These are phyloP conservation scores for Paraconiothyrium sp. DNA, from an alignment of 2,329 filamentous ascomycete genomes.

Conservation along the genomic window DNA sequence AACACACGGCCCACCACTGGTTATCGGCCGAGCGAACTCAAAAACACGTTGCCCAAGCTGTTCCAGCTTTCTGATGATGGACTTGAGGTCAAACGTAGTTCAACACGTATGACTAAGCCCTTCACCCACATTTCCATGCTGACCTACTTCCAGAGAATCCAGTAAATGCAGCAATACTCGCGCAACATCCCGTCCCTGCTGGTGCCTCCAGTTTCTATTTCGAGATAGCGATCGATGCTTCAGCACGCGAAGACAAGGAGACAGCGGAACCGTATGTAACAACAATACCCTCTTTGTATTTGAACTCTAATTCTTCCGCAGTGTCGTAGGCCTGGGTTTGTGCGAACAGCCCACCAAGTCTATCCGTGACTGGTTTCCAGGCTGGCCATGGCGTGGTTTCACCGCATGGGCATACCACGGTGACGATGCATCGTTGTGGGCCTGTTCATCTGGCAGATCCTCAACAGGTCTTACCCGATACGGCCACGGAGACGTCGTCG, in stretches of 20 bases:
- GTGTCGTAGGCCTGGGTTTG: neutral
- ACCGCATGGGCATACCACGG: conserved; percentile 3
- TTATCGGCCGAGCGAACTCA: neutral
- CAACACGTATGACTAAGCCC: neutral
- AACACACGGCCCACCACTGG: neutral
- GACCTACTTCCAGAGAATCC: neutral
- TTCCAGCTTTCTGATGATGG: conserved; percentile 1
- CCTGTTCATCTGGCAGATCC: neutral
- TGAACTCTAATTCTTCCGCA: neutral
- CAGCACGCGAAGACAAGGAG: neutral
- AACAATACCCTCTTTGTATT: neutral
- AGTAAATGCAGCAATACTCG: neutral
- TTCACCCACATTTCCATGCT: neutral
- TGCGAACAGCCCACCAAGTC: neutral
- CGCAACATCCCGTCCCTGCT: conserved; percentile 1
- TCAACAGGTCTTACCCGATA: neutral
- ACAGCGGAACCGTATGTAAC: conserved; percentile 4
- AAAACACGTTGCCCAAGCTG: conserved; percentile 7
- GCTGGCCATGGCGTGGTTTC: neutral
- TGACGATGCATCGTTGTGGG: neutral
- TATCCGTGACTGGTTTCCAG: neutral
- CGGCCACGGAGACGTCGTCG: neutral
- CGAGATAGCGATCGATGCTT: neutral
- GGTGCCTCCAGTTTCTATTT: conserved; percentile 1
- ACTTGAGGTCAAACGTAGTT: neutral